Base-by-base conservation (phyloP, 148 eudicot genomes). In the Amaranthus palmeri region DNA sequence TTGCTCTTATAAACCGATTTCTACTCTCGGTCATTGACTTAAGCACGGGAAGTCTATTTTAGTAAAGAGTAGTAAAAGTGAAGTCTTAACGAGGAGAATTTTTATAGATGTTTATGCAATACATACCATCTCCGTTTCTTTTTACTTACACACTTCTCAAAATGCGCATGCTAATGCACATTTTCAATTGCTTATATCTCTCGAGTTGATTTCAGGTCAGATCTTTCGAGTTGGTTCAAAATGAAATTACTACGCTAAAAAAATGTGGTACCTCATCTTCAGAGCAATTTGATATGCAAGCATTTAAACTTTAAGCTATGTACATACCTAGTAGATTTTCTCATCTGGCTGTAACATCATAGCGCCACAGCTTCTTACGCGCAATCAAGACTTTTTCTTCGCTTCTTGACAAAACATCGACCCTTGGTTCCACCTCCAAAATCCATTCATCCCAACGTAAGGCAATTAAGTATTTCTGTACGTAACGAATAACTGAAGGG, bases 321-420 rank as follows among this genome's bases (percentile, higher is more conserved):
- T 25, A 52, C 55, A 61, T 78, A 82, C 84, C 76, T 56, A 14
- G 25, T 48, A 36, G 50, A n/a, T 53, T 42, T 60, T 58, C 79
- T 83, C 80, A 85, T 75, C 77, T 59, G 51, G 42, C 54, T 48
- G 75, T 36, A 73, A 55, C 71, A 60, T 70, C 67, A 18, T 78
- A 82, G 41, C 72, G 73, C 91, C 93, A 86, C 40, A 82, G 49
- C 77, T 79, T 81, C 77, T 91, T 91, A 70, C 84, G 81, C 44
- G 77, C 87, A 62, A 91, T 84, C 43, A 91, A 57, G 60, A 91
- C 87, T 57, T 85, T 86, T 80, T 91, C 93, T 74, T 91, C 92
- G 9, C 67, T 69, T 6, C 71, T 48, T 25, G 93, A 87, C 72
- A 87, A 86, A 62, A 83, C 79, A 83, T 91, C 97, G 42, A 80